Conservation (phyloP, 805 yeast genomes). For the Wickerhamomyces mucosus region DNA sequence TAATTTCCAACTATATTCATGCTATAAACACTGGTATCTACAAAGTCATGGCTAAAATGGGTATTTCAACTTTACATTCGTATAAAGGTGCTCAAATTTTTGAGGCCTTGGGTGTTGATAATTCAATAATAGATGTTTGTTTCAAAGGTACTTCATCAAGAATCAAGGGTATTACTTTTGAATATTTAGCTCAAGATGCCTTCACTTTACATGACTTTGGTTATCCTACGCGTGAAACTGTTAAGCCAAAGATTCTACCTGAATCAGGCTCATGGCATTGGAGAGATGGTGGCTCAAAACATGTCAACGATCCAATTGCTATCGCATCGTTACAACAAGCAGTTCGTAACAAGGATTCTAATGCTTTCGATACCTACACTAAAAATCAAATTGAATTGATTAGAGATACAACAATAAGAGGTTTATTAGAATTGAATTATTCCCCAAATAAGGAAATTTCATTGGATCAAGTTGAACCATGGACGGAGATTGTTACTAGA, state of each 20-base stretch:
- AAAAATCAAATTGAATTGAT: constrained; percentile 88
- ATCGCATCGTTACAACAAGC: constrained; percentile 96
- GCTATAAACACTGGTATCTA: constrained; percentile 86
- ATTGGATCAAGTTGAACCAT: constrained; percentile 96
- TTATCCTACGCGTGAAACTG: constrained; percentile 66
- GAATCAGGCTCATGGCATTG: constrained; percentile 97
- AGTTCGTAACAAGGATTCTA: constrained; percentile 93
- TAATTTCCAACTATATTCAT: constrained; percentile 70
- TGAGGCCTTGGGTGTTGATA: constrained; percentile 93
- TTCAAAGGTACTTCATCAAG: constrained; percentile 97
- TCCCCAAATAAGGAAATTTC: constrained; percentile 69
- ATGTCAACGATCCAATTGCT: constrained; percentile 89
- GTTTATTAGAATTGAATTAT: constrained; percentile 84
- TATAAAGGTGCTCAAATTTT: constrained; percentile 98
- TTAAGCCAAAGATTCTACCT: constrained; percentile 64
- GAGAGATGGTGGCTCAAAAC: constrained; percentile 98
- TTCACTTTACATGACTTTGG: constrained; percentile 90
- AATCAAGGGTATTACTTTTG: constrained; percentile 92
- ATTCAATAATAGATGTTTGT: constrained; percentile 90
- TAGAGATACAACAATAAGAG: constrained; percentile 87
- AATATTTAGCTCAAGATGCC: constrained; percentile 94
- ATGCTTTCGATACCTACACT: constrained; percentile 83
- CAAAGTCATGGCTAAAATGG: constrained; percentile 99
- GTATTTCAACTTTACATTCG: constrained; percentile 96
- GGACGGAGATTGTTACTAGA: constrained; percentile 97